These are phyloP conservation scores for Heracleum sosnowskyi DNA, from an alignment of 129 eudicot species.

Conservation along the genomic window DNA sequence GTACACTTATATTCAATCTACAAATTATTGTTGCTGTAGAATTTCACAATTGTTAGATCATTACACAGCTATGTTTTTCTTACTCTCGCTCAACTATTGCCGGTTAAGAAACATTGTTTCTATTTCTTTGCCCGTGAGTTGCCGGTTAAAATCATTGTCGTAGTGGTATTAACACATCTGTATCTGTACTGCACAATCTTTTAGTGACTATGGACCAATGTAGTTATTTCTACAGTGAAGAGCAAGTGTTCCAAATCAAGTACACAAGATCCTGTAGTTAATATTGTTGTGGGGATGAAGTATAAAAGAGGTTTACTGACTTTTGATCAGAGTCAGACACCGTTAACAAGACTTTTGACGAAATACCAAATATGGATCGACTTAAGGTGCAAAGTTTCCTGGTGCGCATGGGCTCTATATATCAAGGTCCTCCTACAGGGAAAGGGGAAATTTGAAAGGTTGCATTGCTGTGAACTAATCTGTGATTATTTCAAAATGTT, in stretches of 20 bases:
- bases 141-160: no score
- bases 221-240: background rate
- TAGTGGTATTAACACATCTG: no score
- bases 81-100: no score
- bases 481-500: background rate
- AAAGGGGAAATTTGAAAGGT: conserved; percentile 30
- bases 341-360: conserved; percentile 12
- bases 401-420: conserved; percentile 27
- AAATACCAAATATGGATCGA: background rate
- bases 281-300: conserved; percentile 9
- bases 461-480: conserved; percentile 20
- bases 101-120: no score
- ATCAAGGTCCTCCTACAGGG: conserved; percentile 28
- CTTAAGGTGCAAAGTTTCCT: conserved; percentile 29
- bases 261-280: conserved; percentile 2
- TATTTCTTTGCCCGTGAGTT: no score
- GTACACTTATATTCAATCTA: no score
- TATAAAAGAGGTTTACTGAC: conserved; percentile 14
- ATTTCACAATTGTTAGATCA: no score
- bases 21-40: no score
- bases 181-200: no score
- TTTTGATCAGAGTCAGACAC: conserved; percentile 22
- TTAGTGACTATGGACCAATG: no score
- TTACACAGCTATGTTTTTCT: no score
- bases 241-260: conserved; percentile 9